These are phyloP conservation scores for Phytophthora meadii DNA, from an alignment of 352 stramenopile genomes.

Conservation along the genomic window DNA sequence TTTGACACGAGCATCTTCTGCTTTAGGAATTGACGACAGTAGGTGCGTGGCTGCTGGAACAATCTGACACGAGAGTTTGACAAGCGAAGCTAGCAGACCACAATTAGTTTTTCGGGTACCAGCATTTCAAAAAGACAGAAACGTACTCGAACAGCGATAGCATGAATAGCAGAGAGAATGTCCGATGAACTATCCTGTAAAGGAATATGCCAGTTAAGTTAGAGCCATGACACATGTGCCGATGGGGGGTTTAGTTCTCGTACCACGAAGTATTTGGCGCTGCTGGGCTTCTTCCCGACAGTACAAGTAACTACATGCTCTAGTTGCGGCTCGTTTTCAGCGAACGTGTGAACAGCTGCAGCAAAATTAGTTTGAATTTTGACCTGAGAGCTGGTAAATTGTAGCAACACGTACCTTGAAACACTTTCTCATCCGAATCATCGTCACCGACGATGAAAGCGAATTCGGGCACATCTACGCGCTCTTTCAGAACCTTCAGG, in stretches of 20 bases:
- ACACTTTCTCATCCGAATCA: constrained; percentile 95
- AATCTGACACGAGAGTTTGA: constrained; percentile 26
- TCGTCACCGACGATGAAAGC: constrained; percentile 97
- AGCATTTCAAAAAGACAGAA: too few species aligned
- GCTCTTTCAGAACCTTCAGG: constrained; percentile 61
- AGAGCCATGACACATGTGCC: background rate
- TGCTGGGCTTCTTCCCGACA: constrained; percentile 97
- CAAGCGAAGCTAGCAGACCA: constrained; percentile 25
- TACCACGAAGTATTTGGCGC: constrained; percentile 95
- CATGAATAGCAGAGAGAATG: constrained; percentile 58
- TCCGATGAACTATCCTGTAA: constrained; percentile 63
- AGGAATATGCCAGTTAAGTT: background rate
- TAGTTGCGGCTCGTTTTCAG: constrained; percentile 38
- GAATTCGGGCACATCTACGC: constrained; percentile 91
- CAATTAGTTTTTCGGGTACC: background rate
- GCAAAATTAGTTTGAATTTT: background rate
- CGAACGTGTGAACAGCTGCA: constrained; percentile 57
- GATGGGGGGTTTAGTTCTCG: background rate
- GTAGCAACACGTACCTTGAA: constrained; percentile 50
- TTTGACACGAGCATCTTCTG: constrained; percentile 29
- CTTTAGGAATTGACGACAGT: constrained; percentile 32
- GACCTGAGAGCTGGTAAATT: background rate
- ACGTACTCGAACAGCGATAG: constrained; percentile 58
- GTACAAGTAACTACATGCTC: constrained; percentile 93
- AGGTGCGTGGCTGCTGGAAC: constrained; percentile 31